phyloP scores from a whole-genome alignment of 2,329 filamentous ascomycete genomes.

The Fusarium buxicola region DNA sequence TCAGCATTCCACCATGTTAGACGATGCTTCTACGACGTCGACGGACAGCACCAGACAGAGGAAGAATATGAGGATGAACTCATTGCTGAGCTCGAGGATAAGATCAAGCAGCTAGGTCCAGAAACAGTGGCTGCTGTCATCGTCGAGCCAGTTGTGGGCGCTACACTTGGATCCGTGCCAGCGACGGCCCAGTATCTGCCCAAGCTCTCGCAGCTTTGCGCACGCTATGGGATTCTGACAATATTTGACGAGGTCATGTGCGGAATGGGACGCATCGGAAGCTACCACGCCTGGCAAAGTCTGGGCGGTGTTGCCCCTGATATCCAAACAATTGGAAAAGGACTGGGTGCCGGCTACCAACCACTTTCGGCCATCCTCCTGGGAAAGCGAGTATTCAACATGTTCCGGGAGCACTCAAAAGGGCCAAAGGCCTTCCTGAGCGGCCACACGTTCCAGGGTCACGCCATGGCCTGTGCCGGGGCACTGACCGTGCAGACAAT shows the following conservation, averaged over 20 bases:
- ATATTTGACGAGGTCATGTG: constrained; percentile 72
- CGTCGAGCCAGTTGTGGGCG: constrained; percentile 57
- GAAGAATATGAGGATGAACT: not conserved
- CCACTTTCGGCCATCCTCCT: constrained; percentile 67
- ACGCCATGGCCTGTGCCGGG: not conserved
- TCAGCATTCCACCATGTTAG: not conserved
- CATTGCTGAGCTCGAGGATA: constrained; percentile 53
- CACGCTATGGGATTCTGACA: constrained; percentile 61
- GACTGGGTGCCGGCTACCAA: constrained; percentile 66
- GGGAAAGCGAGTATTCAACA: constrained; percentile 42
- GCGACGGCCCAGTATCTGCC: constrained; percentile 62
- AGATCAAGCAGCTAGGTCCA: constrained; percentile 56
- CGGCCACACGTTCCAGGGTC: not conserved
- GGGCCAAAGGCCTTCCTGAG: not conserved
- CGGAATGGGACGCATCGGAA: constrained; percentile 69
- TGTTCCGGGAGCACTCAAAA: not conserved
- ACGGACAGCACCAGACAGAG: not conserved
- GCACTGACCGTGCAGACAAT: too few species aligned
- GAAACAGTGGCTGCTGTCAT: constrained; percentile 57
- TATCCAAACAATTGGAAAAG: constrained; percentile 69
- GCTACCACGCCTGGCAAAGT: constrained; percentile 70
- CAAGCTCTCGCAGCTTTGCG: constrained; percentile 58
- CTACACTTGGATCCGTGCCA: constrained; percentile 62
- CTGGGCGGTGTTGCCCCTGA: constrained; percentile 61
- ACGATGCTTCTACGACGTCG: not conserved